Base-by-base conservation (phyloP, 2,329 filamentous ascomycete genomes). In the Beauveria australis region DNA sequence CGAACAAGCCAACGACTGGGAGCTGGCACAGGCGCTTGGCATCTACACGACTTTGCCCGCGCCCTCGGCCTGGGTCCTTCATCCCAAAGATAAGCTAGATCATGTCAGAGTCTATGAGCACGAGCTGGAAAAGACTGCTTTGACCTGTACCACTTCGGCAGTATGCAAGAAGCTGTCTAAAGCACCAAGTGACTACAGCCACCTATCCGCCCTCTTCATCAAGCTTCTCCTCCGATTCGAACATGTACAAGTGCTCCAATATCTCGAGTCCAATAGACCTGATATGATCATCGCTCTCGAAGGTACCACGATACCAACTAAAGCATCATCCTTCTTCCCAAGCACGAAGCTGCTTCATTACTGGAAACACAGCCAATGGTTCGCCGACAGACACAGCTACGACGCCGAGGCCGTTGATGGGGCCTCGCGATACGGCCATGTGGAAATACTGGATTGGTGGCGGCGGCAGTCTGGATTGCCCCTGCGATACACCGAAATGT, bases 171-270 rank as follows among this genome's bases (percentile, higher is more conserved):
- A 90, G 67, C 81, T 96, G 46, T 83, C 88, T 7, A 75, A 84
- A 43, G 88, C 89, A 19, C 87, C 89, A 0, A 85, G 88, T 40
- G 84, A 84, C 28, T 88, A 91, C 65, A 77, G 78, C 64, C 80
- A 88, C 64, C 80, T 97, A 14, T 94, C 92, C 0, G 88, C 88
- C 2, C 79, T 95, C 1, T 89, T 90, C 43, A 89, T 94, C 63
- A 92, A 92, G 68, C 83, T 96, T 46, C 92, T 96, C 66, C 91
- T 97, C 77, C 92, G 94, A 65, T 97, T 97, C 71, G 89, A 88
- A 47, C 87, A 93, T 66, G 89, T 88, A 18, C 85, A 89, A 14
- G 84, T 96, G 3, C 82, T 97, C 40, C 83, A 84, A 2, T 92
- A 83, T 66, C 75, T 86, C 65, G 84, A 85, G 63, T 75, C 76